Percentiles rank a stretch among this genome's conserved stretches.
These are phyloP conservation scores for Cryptosporidium felis DNA, from an alignment of 169 alveolate species.

Conservation along the genomic window DNA sequence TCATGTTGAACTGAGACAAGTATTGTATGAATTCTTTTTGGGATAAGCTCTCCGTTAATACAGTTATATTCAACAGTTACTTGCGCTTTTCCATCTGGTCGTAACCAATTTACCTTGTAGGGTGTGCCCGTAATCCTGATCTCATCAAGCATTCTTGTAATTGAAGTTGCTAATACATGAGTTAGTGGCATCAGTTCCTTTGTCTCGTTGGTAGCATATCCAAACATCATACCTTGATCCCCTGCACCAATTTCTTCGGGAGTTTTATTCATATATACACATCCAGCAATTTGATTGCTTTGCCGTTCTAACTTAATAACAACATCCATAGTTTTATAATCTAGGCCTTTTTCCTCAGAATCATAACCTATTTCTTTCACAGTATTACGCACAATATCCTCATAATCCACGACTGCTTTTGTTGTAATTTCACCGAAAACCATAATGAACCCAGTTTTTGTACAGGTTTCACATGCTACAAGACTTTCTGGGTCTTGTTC, in stretches of 20 bases:
- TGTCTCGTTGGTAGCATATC: slow-evolving; percentile 99
- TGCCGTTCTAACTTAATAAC: slow-evolving; percentile 92
- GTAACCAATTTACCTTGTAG: slow-evolving; percentile 85
- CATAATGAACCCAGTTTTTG: slow-evolving; percentile 93
- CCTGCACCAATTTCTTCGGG: slow-evolving; percentile 97
- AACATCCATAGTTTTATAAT: slow-evolving; percentile 93
- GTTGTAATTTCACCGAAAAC: slow-evolving; percentile 98
- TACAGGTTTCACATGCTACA: slow-evolving; percentile 96
- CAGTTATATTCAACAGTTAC: slow-evolving; percentile 86
- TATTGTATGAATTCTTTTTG: slow-evolving; percentile 92
- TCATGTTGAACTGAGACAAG: slow-evolving; percentile 92
- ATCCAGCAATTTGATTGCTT: slow-evolving; percentile 95
- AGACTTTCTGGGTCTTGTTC: slow-evolving; percentile 90
- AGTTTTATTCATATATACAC: slow-evolving; percentile 92
- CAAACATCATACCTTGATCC: slow-evolving; percentile 99
- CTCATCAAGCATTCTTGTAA: slow-evolving; percentile 92
- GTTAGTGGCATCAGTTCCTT: slow-evolving; percentile 96
- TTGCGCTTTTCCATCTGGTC: slow-evolving; percentile 99
- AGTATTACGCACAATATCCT: slow-evolving; percentile 93
- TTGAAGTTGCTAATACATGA: slow-evolving; percentile 93
- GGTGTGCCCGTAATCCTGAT: slow-evolving; percentile 88
- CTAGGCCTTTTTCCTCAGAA: slow-evolving; percentile 90
- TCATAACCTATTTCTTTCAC: slow-evolving; percentile 92
- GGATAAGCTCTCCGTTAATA: slow-evolving; percentile 85
- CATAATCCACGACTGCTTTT: slow-evolving; percentile 90